These are phyloP conservation scores for Casaregolazyma lundiana DNA, from an alignment of 1,139 yeast species.

Conservation along the genomic window DNA sequence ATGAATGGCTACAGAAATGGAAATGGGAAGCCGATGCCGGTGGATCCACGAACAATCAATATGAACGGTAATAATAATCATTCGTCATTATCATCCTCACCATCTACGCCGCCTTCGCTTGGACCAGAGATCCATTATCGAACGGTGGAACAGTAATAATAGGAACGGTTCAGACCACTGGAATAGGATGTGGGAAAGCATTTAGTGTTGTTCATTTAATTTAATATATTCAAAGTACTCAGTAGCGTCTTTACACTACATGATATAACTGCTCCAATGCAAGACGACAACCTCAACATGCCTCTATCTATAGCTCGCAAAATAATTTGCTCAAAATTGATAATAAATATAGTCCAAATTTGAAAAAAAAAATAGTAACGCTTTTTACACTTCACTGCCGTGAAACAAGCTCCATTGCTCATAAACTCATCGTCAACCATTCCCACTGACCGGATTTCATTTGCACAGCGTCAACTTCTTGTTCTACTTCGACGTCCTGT, in stretches of 20 bases:
- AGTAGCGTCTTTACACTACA: no score
- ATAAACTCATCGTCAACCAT: slow-evolving; percentile 34
- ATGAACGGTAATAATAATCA: neutral
- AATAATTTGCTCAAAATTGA: neutral
- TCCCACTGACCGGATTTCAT: slow-evolving; percentile 29
- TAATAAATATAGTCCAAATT: slow-evolving; percentile 3
- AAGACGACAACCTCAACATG: neutral
- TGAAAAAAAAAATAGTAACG: neutral
- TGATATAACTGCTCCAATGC: no score
- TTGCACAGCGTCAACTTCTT: slow-evolving; percentile 4
- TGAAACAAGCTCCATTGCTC: slow-evolving; percentile 8
- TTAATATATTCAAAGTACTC: neutral
- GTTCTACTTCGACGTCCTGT: slow-evolving; percentile 1
- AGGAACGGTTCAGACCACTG: neutral
- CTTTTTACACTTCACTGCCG: neutral
- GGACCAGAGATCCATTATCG: neutral
- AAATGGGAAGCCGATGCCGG: neutral
- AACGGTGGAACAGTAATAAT: neutral
- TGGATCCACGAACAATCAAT: neutral
- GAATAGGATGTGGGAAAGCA: neutral
- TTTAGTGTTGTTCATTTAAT: neutral
- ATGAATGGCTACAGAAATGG: slow-evolving; percentile 6
- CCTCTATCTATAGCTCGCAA: neutral
- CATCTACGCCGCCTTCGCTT: neutral
- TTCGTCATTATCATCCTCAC: neutral